Evolutionary conservation across 371 early-diverging fungal species (phyloP), one percentile per base, ranked within the genome.

Genomic region (Dichotomocladium elegans): DNA sequence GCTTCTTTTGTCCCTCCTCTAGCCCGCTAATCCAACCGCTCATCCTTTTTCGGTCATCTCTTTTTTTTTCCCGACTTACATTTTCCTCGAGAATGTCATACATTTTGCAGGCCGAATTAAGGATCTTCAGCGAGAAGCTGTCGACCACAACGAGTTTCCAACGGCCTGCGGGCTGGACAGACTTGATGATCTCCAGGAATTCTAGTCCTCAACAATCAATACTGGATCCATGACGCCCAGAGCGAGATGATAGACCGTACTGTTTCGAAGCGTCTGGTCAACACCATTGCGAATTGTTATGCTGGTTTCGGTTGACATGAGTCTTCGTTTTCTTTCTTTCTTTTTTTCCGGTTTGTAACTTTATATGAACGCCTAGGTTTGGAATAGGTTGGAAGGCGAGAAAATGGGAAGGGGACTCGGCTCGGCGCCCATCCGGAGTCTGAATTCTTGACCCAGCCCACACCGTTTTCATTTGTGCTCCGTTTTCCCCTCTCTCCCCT

Each of bases 111-210:
- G 89, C 89, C 12, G 87, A 82, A 57, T 89, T 91, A 15, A 96
- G 71, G 33, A 98, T 87, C 57, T 88, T 88, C 45, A 91, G 71
- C 15, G 97, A 81, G 30, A 83, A 79, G 30, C 82, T 76, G 68
- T 98, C 98, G 4, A 95, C 89, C 11, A 98, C 90, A 12, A 97
- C 85, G 40, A 96, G 78, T 70, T 96, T 95, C 95, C 88, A 91
- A 54, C 81, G 78, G 51, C 80, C 86, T 19, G 82, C 72, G 24
- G 84, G 83, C 33, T 83, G 79, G 26, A 84, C 79, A 6, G 85
- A 74, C 51, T 86, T 77, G 70, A 90, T 86, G 41, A 84, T 77
- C 33, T 79, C 81, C 58, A 90, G 63, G 60, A 88, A 82, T 17
- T 81, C 90, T 90, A 78, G 40, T 44, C 11, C 28, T 27, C 19